Conservation (phyloP, 768 basidiomycete species). For the Amanita jacksonii region DNA sequence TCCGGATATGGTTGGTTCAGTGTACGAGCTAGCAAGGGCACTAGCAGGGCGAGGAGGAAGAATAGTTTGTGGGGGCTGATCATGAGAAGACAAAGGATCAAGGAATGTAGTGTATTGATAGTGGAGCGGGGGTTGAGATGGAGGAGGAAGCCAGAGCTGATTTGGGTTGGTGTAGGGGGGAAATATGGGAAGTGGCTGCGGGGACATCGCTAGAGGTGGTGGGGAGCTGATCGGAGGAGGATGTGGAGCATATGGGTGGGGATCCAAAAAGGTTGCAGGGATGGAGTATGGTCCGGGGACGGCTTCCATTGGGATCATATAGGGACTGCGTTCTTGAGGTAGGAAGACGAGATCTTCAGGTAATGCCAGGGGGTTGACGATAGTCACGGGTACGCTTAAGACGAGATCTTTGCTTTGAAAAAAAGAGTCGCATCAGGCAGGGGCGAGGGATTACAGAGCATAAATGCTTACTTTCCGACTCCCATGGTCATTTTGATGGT, state of each 20-base stretch:
- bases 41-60: constrained; percentile 39
- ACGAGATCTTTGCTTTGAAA: constrained; percentile 64
- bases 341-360: constrained; percentile 23
- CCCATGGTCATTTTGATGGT: constrained; percentile 60
- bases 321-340: constrained; percentile 18
- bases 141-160: constrained; percentile 43
- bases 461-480: constrained; percentile 47
- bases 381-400: constrained; percentile 51
- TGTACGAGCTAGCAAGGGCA: constrained; percentile 20
- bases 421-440: constrained; percentile 1
- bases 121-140: constrained; percentile 19
- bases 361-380: constrained; percentile 55
- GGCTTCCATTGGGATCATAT: too few relatives aligned
- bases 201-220: constrained; percentile 27
- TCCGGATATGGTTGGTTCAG: constrained; percentile 21
- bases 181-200: constrained; percentile 20
- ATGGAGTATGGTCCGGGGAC: background rate
- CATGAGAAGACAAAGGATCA: constrained; percentile 5
- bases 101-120: constrained; percentile 26
- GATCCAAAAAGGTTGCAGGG: constrained; percentile 2
- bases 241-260: constrained; percentile 9
- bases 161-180: constrained; percentile 34
- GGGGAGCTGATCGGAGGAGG: constrained; percentile 15
- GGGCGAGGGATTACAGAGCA: background rate
- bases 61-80: constrained; percentile 12